Percentiles rank a stretch among this genome's conserved stretches.
These are phyloP conservation scores for Coemansia sp. DNA, from an alignment of 192 early-diverging fungal genomes.

Conservation along the genomic window DNA sequence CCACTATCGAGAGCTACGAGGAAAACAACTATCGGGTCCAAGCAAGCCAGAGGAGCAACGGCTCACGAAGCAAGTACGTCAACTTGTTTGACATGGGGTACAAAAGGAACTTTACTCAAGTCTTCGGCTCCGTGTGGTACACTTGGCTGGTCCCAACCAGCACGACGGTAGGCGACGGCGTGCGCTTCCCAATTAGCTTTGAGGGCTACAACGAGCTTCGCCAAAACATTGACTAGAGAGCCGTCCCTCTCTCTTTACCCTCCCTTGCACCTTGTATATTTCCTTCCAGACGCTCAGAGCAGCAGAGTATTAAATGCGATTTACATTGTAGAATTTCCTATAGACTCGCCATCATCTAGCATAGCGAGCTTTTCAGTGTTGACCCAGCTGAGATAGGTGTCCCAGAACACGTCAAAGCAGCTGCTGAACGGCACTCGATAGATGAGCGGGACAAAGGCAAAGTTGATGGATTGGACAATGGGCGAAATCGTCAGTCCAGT, in stretches of 20 bases:
- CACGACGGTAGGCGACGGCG: conserved; percentile 54
- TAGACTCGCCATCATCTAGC: conserved; percentile 3
- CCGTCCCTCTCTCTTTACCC: neutral
- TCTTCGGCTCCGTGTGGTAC: conserved; percentile 53
- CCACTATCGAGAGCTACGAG: conserved; percentile 49
- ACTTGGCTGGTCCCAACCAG: conserved; percentile 55
- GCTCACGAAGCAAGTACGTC: conserved; percentile 5
- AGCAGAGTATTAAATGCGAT: no score
- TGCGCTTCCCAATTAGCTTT: conserved; percentile 51
- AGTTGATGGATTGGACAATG: conserved; percentile 70
- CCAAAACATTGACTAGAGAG: conserved; percentile 4
- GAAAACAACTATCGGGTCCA: conserved; percentile 17
- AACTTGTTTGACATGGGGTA: conserved; percentile 49
- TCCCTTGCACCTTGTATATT: neutral
- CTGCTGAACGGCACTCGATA: conserved; percentile 72
- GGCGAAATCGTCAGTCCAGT: conserved; percentile 61
- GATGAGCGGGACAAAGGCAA: conserved; percentile 66
- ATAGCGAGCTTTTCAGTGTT: conserved; percentile 53
- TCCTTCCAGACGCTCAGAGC: no score
- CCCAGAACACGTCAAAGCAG: conserved; percentile 70
- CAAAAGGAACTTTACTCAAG: conserved; percentile 53
- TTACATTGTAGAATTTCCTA: neutral
- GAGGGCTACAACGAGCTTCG: conserved; percentile 47
- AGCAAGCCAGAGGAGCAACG: neutral
- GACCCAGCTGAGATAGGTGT: conserved; percentile 70